Conservation (phyloP, 2,329 filamentous ascomycete genomes). For the Scedosporium dehoogii region DNA sequence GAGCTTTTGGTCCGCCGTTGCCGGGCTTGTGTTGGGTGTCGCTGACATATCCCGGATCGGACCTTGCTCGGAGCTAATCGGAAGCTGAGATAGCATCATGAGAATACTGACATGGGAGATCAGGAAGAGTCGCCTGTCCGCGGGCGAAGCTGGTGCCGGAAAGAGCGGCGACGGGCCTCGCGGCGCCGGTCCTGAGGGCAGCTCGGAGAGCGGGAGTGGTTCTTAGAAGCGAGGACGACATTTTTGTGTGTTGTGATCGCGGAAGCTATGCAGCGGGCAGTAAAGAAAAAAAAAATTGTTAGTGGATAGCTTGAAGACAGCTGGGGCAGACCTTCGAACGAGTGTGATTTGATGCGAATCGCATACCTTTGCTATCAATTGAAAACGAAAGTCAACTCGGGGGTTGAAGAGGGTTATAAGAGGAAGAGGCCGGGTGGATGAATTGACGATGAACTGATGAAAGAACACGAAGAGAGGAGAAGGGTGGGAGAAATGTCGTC, state of each 20-base stretch:
- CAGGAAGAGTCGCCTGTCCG: constrained; percentile 86
- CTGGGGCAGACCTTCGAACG: neutral
- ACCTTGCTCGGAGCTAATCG: neutral
- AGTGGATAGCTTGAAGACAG: neutral
- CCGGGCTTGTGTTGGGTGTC: neutral
- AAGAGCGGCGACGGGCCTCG: constrained; percentile 52
- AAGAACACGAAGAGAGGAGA: neutral
- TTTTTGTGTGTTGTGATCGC: constrained; percentile 27
- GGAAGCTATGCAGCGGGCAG: neutral
- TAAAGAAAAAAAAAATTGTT: neutral
- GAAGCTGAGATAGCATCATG: neutral
- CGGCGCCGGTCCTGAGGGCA: constrained; percentile 57
- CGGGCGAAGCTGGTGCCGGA: constrained; percentile 69
- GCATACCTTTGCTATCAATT: neutral
- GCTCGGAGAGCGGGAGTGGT: constrained; percentile 54
- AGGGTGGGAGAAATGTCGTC: constrained; percentile 3
- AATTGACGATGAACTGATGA: constrained; percentile 1
- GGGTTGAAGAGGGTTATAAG: neutral
- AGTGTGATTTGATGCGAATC: neutral
- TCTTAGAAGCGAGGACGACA: constrained; percentile 71
- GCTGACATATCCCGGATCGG: neutral
- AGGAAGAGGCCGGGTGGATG: neutral
- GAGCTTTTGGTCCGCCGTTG: neutral
- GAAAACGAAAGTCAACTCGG: neutral
- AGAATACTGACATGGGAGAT: constrained; percentile 50